phyloP scores from a whole-genome alignment of 805 yeast genomes.

The Wickerhamiella cacticola region DNA sequence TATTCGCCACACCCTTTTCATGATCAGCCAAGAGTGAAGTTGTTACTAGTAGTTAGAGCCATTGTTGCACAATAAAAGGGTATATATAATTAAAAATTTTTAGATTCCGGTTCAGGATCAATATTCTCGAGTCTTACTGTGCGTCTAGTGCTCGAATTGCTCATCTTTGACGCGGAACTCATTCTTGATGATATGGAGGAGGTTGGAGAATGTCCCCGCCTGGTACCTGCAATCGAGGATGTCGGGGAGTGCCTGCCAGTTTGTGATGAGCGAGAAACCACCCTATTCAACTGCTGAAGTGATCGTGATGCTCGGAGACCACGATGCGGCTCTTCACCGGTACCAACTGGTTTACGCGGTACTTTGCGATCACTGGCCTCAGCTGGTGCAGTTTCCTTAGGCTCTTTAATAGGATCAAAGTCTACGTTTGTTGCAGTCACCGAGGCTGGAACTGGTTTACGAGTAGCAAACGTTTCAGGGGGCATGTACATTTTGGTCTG shows the following conservation, averaged over 20 bases:
- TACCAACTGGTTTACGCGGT: constrained; percentile 11
- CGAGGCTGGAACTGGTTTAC: constrained; percentile 17
- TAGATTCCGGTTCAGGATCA: constrained; percentile 7
- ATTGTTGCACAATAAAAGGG: too few relatives aligned
- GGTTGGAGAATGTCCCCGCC: constrained; percentile 8
- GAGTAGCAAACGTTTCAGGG: constrained; percentile 15
- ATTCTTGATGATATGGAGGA: background rate
- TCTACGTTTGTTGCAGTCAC: constrained; percentile 8
- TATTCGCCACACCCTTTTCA: background rate
- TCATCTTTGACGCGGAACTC: background rate
- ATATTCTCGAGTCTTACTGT: constrained; percentile 4
- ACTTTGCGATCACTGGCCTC: background rate
- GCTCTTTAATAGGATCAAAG: constrained; percentile 7
- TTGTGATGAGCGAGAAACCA: constrained; percentile 6
- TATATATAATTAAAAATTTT: background rate
- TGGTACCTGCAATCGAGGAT: background rate
- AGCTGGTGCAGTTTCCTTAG: background rate
- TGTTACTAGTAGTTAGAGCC: too few relatives aligned
- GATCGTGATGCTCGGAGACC: constrained; percentile 7
- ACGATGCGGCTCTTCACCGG: background rate
- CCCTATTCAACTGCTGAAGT: constrained; percentile 6
- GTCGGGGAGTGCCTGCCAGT: background rate
- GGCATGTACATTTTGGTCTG: constrained; percentile 11
- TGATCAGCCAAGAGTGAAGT: too few relatives aligned
- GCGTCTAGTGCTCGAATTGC: constrained; percentile 3